Base-by-base conservation (phyloP, 139 green algal species). In the Parachlorella kessleri region DNA sequence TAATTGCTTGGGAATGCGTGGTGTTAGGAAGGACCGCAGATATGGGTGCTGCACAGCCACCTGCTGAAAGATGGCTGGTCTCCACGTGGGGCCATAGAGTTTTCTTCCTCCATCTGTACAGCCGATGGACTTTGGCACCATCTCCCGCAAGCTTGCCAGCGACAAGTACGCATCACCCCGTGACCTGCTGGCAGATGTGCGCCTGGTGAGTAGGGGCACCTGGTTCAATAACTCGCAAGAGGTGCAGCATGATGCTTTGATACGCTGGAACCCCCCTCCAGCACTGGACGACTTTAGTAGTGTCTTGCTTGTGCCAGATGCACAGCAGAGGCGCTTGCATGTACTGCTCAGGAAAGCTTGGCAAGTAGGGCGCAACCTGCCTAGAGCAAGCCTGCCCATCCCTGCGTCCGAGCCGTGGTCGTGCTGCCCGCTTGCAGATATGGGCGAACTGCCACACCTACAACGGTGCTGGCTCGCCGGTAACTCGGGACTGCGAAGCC, bases 401-500 rank as follows among this genome's bases (percentile, higher is more conserved):
- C 48, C 21, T 59, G 14, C 21, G 48, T 28, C 48, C 48, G 14
- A 59, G 14, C 48, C 48, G 21, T 59, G 48, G 14, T 59, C 14
- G 48, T 3, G 35, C n/a, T 24, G 8, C 53, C 8, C 32, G 8
- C 42, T 14, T 54, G 18, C 74, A 81, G 74, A 42, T 87, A 3
- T 90, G 83, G 83, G 33, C 66, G 73, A 88, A 88, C 80, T 88
- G 83, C 80, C 66, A 63, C 24, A 42, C 72, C 6, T 87, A 79
- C 41, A 87, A 87, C 41, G 32, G 78, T 14, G 36, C 55, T 3
- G 72, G 28, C 72, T 55, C 42, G 18, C 53, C 41, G 66, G 74
- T 87, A 23, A 32, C 81, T 42, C 66, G 28, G 0, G 30, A 67
- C 35, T 71, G 48, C 10, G 38, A 40, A 37, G 66, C 67, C 30